These are phyloP conservation scores for Xylaria sp. DNA, from an alignment of 2,329 filamentous ascomycete genomes.

Conservation along the genomic window DNA sequence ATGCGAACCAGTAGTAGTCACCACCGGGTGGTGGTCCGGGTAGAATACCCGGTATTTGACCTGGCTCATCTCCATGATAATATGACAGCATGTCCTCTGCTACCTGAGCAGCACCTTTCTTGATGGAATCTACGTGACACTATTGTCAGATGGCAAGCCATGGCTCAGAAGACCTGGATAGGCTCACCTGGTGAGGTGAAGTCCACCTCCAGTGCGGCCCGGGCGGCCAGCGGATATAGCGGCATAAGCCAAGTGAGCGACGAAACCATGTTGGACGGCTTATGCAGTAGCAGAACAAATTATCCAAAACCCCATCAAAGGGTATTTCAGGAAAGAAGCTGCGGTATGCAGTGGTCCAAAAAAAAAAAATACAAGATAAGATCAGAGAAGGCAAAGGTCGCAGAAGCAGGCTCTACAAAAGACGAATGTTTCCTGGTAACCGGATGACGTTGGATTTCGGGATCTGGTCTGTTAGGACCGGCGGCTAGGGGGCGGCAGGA, in stretches of 20 bases:
- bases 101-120: constrained; percentile 43
- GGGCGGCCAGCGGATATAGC: constrained; percentile 42
- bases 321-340: neutral
- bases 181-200: constrained; percentile 44
- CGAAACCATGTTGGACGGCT: constrained; percentile 38
- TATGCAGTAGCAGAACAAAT: neutral
- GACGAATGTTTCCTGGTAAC: constrained; percentile 1
- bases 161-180: neutral
- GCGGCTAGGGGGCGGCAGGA: constrained; percentile 12
- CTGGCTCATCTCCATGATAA: constrained; percentile 50
- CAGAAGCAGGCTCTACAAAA: constrained; percentile 5
- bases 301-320: constrained; percentile 3
- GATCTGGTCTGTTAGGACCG: constrained; percentile 14
- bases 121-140: constrained; percentile 44
- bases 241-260: constrained; percentile 40
- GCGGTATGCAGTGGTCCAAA: neutral
- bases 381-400: neutral
- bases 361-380: neutral
- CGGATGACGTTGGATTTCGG: constrained; percentile 35
- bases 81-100: constrained; percentile 46
- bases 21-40: constrained; percentile 46
- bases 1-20: constrained; percentile 47
- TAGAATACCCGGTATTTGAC: constrained; percentile 55
- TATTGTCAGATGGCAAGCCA: neutral
- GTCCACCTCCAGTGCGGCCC: constrained; percentile 46